Conservation (phyloP, 495 filamentous ascomycete genomes). For the Xylaria sp. region DNA sequence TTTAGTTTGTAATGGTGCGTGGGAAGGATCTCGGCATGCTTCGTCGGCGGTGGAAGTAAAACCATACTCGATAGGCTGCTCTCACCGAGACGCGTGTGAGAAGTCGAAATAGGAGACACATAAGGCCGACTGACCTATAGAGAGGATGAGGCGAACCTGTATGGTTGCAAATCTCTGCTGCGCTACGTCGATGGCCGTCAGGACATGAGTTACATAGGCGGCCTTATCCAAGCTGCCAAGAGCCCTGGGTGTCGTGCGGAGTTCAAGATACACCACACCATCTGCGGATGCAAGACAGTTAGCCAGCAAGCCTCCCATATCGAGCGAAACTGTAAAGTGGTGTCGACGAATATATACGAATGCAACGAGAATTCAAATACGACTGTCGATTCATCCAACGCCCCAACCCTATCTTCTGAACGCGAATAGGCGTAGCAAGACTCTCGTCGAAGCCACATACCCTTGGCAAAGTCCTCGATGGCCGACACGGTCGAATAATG, state of each 20-base stretch:
- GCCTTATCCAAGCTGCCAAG: slow-evolving; percentile 63
- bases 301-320: not conserved
- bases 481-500: slow-evolving; percentile 70
- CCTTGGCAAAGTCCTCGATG: slow-evolving; percentile 70
- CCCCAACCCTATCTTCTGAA: too few relatives aligned
- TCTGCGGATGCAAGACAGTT: slow-evolving; percentile 39
- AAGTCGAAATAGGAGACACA: not conserved
- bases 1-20: not conserved
- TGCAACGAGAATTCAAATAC: not conserved
- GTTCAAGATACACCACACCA: slow-evolving; percentile 80
- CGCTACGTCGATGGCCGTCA: slow-evolving; percentile 63
- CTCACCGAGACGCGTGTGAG: not conserved
- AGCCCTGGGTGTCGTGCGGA: slow-evolving; percentile 79
- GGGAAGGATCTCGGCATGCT: too few relatives aligned
- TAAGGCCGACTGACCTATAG: slow-evolving; percentile 35
- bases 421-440: not conserved
- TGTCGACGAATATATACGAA: not conserved
- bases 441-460: slow-evolving; percentile 1
- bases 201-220: slow-evolving; percentile 69
- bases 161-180: slow-evolving; percentile 35
- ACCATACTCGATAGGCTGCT: not conserved
- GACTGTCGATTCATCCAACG: too few relatives aligned
- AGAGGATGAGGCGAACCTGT: slow-evolving; percentile 68
- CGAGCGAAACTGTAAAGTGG: not conserved
- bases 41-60: not conserved